Percentiles rank a stretch among this genome's conserved stretches.
Evolutionary conservation across 345 rosid species (phyloP).

Genomic region (Eucalyptus marginata): DNA sequence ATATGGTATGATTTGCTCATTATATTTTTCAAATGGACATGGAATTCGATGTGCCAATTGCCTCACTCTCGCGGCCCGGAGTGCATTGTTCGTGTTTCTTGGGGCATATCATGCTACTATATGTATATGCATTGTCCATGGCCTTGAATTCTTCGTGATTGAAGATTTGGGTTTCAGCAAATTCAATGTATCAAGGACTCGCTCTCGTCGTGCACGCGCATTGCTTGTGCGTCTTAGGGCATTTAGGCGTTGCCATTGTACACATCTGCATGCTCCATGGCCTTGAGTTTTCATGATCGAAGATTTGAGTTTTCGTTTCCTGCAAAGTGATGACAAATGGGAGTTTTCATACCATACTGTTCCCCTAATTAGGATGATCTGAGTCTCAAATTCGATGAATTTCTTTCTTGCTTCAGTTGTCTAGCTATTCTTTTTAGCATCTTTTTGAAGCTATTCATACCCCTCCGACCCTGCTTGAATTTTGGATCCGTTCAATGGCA

Average conservation of each 20-base stretch:
- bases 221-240: neutral
- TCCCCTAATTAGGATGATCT: neutral
- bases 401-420: neutral
- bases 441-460: neutral
- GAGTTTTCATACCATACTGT: neutral
- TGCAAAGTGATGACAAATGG: neutral
- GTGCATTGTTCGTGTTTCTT: neutral
- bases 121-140: neutral
- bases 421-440: neutral
- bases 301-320: too few relatives aligned
- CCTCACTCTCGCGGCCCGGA: neutral
- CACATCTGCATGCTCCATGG: neutral
- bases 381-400: neutral
- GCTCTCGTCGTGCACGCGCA: neutral
- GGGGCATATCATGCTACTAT: neutral
- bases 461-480: neutral
- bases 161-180: neutral
- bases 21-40: neutral
- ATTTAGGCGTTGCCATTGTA: neutral
- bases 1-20: neutral
- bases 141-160: neutral
- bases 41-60: neutral
- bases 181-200: neutral
- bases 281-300: neutral
- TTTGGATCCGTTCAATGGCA: neutral